These are phyloP conservation scores for Hanseniaspora osmophila DNA, from an alignment of 805 yeast species.

Conservation along the genomic window DNA sequence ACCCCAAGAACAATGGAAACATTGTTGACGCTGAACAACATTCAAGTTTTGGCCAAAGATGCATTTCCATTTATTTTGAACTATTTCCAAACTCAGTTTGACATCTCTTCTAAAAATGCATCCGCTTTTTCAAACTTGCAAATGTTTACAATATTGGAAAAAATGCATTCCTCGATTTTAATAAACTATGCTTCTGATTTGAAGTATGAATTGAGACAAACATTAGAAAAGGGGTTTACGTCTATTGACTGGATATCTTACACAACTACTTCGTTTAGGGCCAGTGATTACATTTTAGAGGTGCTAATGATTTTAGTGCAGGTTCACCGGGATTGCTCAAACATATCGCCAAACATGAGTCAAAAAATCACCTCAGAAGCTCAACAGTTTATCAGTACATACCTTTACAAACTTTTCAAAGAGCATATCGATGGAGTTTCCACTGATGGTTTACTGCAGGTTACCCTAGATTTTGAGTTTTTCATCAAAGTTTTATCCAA, in stretches of 20 bases:
- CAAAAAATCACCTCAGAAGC: constrained; percentile 30
- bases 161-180: constrained; percentile 40
- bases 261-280: constrained; percentile 24
- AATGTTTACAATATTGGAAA: constrained; percentile 31
- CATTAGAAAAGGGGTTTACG: constrained; percentile 27
- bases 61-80: constrained; percentile 36
- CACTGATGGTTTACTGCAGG: constrained; percentile 35
- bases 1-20: constrained; percentile 30
- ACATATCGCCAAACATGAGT: constrained; percentile 34
- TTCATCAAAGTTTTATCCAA: constrained; percentile 24
- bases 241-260: constrained; percentile 30
- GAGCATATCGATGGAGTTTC: constrained; percentile 31
- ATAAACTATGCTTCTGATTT: constrained; percentile 38
- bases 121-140: constrained; percentile 20
- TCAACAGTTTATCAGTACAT: constrained; percentile 25
- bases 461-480: constrained; percentile 40
- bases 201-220: constrained; percentile 27
- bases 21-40: constrained; percentile 38
- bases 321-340: constrained; percentile 37
- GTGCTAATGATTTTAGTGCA: constrained; percentile 33
- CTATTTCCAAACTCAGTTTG: constrained; percentile 37
- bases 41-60: constrained; percentile 31
- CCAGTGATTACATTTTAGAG: constrained; percentile 35
- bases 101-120: constrained; percentile 29
- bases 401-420: constrained; percentile 27